These are phyloP conservation scores for Flaveria ramosissima DNA, from an alignment of 129 eudicot species.

Conservation along the genomic window DNA sequence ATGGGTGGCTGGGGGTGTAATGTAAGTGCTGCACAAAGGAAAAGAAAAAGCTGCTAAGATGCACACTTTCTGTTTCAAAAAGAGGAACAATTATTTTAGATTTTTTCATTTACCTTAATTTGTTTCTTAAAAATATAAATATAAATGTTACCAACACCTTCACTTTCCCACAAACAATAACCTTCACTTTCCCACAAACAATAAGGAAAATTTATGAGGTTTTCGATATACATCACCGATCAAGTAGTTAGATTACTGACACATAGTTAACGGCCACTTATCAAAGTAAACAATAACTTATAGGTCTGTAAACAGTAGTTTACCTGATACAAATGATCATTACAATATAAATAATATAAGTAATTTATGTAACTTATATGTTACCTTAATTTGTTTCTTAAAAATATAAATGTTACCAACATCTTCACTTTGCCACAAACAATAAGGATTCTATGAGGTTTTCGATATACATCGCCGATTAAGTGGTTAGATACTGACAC, in stretches of 20 bases:
- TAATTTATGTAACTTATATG: too few species aligned
- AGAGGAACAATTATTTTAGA: conserved; percentile 20
- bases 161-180: background rate
- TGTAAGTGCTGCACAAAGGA: conserved; percentile 28
- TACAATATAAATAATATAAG: too few species aligned
- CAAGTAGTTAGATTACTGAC: too few species aligned
- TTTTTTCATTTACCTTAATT: background rate
- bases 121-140: background rate
- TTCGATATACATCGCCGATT: too few species aligned
- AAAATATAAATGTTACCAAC: background rate
- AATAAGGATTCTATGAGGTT: too few species aligned
- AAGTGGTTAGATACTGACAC: too few species aligned
- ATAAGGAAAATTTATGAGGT: too few species aligned
- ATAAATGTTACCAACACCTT: background rate
- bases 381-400: background rate
- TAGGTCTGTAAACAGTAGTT: too few species aligned
- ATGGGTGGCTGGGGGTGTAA: conserved; percentile 39
- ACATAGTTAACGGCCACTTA: too few species aligned
- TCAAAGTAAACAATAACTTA: too few species aligned
- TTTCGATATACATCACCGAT: too few species aligned
- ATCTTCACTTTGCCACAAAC: background rate
- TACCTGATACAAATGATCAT: too few species aligned
- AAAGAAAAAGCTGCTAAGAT: conserved; percentile 34
- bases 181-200: background rate
- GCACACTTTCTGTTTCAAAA: conserved; percentile 15